phyloP scores from a whole-genome alignment of 192 early-diverging fungal genomes.

The Entomortierella lignicola region DNA sequence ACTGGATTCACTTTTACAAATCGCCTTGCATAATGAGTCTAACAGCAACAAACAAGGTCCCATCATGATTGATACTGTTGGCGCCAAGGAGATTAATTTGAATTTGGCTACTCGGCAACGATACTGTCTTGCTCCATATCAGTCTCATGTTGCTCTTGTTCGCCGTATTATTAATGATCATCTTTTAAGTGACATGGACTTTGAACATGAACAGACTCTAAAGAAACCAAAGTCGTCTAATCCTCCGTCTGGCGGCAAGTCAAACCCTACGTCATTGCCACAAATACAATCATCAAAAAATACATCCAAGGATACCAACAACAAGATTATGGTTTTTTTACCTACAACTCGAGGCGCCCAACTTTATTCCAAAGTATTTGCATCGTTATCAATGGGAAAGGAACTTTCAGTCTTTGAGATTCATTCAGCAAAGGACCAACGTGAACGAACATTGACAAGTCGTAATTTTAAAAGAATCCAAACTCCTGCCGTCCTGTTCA shows the following conservation, averaged over 20 bases:
- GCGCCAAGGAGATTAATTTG: constrained; percentile 82
- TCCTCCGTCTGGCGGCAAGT: not conserved
- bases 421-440: constrained; percentile 84
- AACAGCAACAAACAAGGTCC: constrained; percentile 60
- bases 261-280: not conserved
- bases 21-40: constrained; percentile 67
- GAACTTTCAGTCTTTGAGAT: constrained; percentile 70
- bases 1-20: constrained; percentile 72
- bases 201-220: constrained; percentile 65
- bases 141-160: constrained; percentile 70
- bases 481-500: constrained; percentile 78
- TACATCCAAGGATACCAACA: not conserved
- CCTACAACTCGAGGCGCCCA: constrained; percentile 81
- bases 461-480: constrained; percentile 74
- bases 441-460: constrained; percentile 73
- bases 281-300: not conserved
- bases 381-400: constrained; percentile 56
- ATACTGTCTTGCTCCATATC: constrained; percentile 72
- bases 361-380: constrained; percentile 74
- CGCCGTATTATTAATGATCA: constrained; percentile 76
- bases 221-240: constrained; percentile 60
- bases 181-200: constrained; percentile 44
- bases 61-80: constrained; percentile 84
- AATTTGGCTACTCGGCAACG: constrained; percentile 84
- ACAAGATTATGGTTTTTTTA: constrained; percentile 93